Conservation (phyloP, 805 yeast genomes). For the Isabelozyma heimii region DNA sequence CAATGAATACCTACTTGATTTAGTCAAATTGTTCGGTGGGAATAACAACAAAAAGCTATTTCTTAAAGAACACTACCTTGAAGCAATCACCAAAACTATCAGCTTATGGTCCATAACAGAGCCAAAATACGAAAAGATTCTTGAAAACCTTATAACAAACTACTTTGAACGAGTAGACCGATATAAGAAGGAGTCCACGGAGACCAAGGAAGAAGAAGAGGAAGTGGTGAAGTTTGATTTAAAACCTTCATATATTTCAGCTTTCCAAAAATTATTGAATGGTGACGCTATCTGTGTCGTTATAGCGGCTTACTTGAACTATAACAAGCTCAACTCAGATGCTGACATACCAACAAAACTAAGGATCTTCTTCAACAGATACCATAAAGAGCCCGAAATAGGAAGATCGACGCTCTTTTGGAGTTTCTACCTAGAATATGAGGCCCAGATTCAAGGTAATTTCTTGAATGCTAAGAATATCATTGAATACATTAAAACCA, state of each 20-base stretch:
- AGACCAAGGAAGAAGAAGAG: background rate
- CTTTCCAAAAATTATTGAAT: slow-evolving; percentile 33
- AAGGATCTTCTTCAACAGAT: slow-evolving; percentile 28
- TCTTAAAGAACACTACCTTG: slow-evolving; percentile 16
- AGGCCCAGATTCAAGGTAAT: slow-evolving; percentile 41
- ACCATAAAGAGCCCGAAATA: slow-evolving; percentile 26
- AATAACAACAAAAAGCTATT: slow-evolving; percentile 3
- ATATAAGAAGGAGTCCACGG: slow-evolving; percentile 1
- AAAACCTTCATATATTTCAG: slow-evolving; percentile 10
- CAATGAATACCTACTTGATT: slow-evolving; percentile 24
- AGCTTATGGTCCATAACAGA: slow-evolving; percentile 7
- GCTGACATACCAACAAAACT: slow-evolving; percentile 3
- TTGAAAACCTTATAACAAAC: slow-evolving; percentile 13
- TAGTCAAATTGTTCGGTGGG: slow-evolving; percentile 23
- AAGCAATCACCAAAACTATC: slow-evolving; percentile 9
- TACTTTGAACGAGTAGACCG: slow-evolving; percentile 17
- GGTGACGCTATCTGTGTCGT: slow-evolving; percentile 40
- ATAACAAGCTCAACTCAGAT: slow-evolving; percentile 18
- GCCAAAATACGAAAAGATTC: slow-evolving; percentile 12
- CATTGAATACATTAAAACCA: slow-evolving; percentile 41
- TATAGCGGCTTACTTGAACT: slow-evolving; percentile 29
- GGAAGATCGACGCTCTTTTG: slow-evolving; percentile 50
- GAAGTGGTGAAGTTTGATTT: slow-evolving; percentile 3
- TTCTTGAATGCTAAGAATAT: slow-evolving; percentile 43
- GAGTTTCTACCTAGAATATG: slow-evolving; percentile 55